These are phyloP conservation scores for Exsudoporus frostii DNA, from an alignment of 768 basidiomycete species.

Conservation along the genomic window DNA sequence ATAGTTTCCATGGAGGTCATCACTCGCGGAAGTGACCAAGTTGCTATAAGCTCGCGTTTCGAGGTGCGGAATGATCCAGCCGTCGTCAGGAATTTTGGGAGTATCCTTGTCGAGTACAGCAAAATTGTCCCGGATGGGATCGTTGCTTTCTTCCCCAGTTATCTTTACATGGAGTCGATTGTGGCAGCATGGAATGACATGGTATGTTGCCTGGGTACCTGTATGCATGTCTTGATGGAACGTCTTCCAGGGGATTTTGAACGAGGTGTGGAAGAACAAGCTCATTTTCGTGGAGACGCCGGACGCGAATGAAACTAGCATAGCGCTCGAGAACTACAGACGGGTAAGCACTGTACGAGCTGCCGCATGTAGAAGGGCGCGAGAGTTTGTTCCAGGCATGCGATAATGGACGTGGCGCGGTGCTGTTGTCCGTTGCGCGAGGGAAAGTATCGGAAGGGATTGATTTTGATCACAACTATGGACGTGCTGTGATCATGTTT, in stretches of 20 bases:
- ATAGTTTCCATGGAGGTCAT: constrained; percentile 62
- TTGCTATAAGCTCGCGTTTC: constrained; percentile 96
- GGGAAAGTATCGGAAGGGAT: constrained; percentile 99
- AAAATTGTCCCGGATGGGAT: constrained; percentile 98
- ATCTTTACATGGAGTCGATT: constrained; percentile 99
- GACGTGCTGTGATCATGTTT: constrained; percentile 99
- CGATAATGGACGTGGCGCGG: constrained; percentile 96
- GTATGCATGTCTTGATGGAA: background rate
- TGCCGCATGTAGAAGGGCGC: background rate
- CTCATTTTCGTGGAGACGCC: constrained; percentile 99
- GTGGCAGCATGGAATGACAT: constrained; percentile 99
- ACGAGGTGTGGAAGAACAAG: constrained; percentile 99
- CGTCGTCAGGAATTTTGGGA: constrained; percentile 97
- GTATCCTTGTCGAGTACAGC: constrained; percentile 96
- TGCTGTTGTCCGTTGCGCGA: constrained; percentile 93
- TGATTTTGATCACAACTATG: constrained; percentile 99
- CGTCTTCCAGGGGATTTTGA: constrained; percentile 80
- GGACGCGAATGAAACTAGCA: constrained; percentile 97
- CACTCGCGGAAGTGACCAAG: constrained; percentile 96
- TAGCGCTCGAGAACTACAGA: constrained; percentile 95
- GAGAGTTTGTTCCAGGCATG: constrained; percentile 63
- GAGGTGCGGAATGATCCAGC: constrained; percentile 99
- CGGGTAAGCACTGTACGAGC: constrained; percentile 50
- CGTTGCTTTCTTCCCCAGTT: constrained; percentile 98
- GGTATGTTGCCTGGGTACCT: constrained; percentile 49